Evolutionary conservation across 441 rosid species (phyloP), one percentile per base, ranked within the genome.

Genomic region (Mallotus japonicus): DNA sequence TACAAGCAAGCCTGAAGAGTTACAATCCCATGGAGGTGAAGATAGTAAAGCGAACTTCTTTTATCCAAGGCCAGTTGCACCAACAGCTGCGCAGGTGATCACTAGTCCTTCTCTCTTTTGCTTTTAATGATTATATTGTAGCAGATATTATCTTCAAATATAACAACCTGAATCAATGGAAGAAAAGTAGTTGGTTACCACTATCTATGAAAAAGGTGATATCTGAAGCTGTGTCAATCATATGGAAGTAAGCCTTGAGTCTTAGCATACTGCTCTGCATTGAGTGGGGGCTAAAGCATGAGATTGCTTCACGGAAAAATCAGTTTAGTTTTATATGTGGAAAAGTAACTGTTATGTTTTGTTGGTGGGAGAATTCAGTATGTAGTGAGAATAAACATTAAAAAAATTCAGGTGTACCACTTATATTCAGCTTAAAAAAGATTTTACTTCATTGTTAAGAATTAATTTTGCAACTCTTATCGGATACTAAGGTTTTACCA

Each of bases 51-150:
- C 76, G 53, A 90, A 76, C 85, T 87, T 96, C 80, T 91, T 95
- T 84, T 92, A 88, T 84, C 99, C 99, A 40, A 90, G 99, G 86
- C 89, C 98, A 60, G 98, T 96, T 76, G 97, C 98, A 73, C 98
- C 98, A 51, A 93, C 99, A 70, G 89, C 97, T 71, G 92, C 98
- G 56, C 99, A 96, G 99, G 98, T 96, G 74, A 83, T 75, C 16
- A 11, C 24, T 54, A 15, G 63, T 55, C 67, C 49, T 44, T 57
- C 24, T 0, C 32, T 42, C 34, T 2, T 61, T 65, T 62, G 54
- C 42, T 67, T 53, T 67, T 16, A 73, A 65, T 73, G 19, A 60
- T 44, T 46, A 47, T 34, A 37, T 4, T 37, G 40, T 37, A 37
- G 44, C n/a, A 16, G 22, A 24, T 60, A 32, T n/a, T 19, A 10